phyloP scores from a whole-genome alignment of 371 early-diverging fungal genomes.

The Blastocladiella emersonii region DNA sequence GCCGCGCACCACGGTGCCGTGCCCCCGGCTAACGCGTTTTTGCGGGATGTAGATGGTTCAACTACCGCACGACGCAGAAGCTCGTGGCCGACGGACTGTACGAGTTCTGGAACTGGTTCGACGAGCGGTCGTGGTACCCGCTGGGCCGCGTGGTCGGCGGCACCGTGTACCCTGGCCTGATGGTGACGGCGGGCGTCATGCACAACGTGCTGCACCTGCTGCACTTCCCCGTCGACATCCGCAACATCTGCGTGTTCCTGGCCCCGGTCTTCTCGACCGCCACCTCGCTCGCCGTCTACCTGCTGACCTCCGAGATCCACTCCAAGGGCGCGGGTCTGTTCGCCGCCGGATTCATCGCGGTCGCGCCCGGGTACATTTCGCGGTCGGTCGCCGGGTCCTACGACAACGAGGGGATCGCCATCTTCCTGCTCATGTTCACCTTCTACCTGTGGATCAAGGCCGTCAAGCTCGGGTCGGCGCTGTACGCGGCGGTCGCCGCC shows the following conservation, averaged over 20 bases:
- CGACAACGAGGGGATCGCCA: constrained; percentile 98
- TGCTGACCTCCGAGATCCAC: constrained; percentile 78
- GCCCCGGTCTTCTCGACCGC: constrained; percentile 91
- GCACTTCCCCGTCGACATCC: constrained; percentile 89
- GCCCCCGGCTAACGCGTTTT: not conserved
- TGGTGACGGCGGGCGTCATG: constrained; percentile 93
- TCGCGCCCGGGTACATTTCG: constrained; percentile 97
- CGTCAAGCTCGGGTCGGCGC: constrained; percentile 76
- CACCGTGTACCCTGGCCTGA: constrained; percentile 94
- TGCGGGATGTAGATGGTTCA: constrained; percentile 43
- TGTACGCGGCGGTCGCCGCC: constrained; percentile 73
- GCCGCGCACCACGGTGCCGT: not conserved
- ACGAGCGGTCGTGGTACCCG: constrained; percentile 97
- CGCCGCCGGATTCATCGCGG: constrained; percentile 92
- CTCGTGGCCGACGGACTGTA: constrained; percentile 90
- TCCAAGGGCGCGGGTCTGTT: constrained; percentile 81
- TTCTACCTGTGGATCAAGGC: constrained; percentile 95
- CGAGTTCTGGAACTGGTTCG: constrained; percentile 98
- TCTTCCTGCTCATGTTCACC: constrained; percentile 91
- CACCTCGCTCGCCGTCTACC: constrained; percentile 85
- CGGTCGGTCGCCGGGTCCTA: constrained; percentile 98
- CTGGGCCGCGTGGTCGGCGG: constrained; percentile 94
- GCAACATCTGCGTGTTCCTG: constrained; percentile 93
- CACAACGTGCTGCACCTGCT: constrained; percentile 79
- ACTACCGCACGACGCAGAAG: constrained; percentile 94